Percentiles rank a stretch among this genome's conserved stretches.
Conservation (phyloP, 2,329 filamentous ascomycete genomes). For the Thyridium curvatum region DNA sequence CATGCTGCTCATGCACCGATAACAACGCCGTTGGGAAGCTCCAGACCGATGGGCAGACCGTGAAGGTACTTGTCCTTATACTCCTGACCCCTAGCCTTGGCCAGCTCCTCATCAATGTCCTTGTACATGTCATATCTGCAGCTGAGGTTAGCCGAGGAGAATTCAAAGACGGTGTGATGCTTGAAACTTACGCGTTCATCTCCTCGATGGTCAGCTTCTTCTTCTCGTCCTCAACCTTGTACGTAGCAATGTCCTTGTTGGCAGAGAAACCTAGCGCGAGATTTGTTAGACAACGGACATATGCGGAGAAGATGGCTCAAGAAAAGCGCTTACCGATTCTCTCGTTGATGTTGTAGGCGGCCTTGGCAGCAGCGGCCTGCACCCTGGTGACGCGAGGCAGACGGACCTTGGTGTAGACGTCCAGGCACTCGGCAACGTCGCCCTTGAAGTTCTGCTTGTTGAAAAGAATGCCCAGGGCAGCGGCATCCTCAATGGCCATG, state of each 20-base stretch:
- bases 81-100: slow-evolving; percentile 19
- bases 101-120: slow-evolving; percentile 44
- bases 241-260: slow-evolving; percentile 49
- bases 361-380: slow-evolving; percentile 50
- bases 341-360: slow-evolving; percentile 56
- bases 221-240: slow-evolving; percentile 56
- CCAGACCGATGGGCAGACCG: slow-evolving; percentile 39
- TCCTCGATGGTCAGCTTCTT: slow-evolving; percentile 62
- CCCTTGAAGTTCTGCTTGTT: slow-evolving; percentile 37
- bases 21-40: slow-evolving; percentile 41
- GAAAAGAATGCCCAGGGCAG: slow-evolving; percentile 56
- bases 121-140: slow-evolving; percentile 52
- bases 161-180: too few species aligned
- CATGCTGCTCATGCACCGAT: slow-evolving; percentile 2
- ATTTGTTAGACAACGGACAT: too few species aligned
- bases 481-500: slow-evolving; percentile 63
- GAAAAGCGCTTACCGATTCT: slow-evolving; percentile 48
- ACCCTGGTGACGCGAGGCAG: slow-evolving; percentile 49
- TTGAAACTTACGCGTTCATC: slow-evolving; percentile 62
- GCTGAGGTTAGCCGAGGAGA: too few species aligned
- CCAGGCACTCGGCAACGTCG: slow-evolving; percentile 38
- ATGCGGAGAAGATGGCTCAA: too few species aligned
- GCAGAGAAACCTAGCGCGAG: slow-evolving; percentile 60
- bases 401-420: slow-evolving; percentile 45
- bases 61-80: slow-evolving; percentile 31